phyloP scores from a whole-genome alignment of 345 rosid genomes.

The Camelina hispida region DNA sequence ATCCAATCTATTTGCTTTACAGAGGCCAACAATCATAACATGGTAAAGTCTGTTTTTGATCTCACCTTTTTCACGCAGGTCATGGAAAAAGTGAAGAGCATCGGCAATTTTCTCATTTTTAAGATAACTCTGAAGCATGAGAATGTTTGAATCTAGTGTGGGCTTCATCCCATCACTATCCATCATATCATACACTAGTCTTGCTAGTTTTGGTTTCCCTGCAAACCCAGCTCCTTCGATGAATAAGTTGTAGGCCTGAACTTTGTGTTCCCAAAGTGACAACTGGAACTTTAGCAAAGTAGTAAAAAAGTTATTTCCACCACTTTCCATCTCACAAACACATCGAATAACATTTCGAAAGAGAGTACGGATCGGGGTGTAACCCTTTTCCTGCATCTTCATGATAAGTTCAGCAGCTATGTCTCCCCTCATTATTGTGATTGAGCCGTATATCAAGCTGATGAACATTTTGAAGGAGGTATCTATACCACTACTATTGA shows the following conservation, averaged over 20 bases:
- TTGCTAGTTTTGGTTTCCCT: slow-evolving; percentile 69
- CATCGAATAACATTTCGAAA: slow-evolving; percentile 60
- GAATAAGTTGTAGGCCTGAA: slow-evolving; percentile 55
- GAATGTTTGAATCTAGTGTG: slow-evolving; percentile 46
- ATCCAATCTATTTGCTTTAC: slow-evolving; percentile 52
- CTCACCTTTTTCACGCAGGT: slow-evolving; percentile 45
- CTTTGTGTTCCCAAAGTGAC: slow-evolving; percentile 45
- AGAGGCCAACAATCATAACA: slow-evolving; percentile 62
- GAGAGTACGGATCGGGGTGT: slow-evolving; percentile 44
- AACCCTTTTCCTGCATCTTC: slow-evolving; percentile 79
- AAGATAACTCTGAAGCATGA: slow-evolving; percentile 68
- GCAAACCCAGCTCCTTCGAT: slow-evolving; percentile 82
- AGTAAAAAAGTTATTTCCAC: slow-evolving; percentile 47
- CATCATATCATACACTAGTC: slow-evolving; percentile 70
- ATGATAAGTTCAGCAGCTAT: slow-evolving; percentile 67
- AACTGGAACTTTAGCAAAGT: slow-evolving; percentile 60
- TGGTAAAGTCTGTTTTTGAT: slow-evolving; percentile 50
- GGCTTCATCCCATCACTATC: slow-evolving; percentile 55
- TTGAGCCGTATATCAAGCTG: slow-evolving; percentile 61
- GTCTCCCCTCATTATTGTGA: slow-evolving; percentile 56
- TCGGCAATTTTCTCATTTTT: slow-evolving; percentile 61
- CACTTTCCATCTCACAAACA: slow-evolving; percentile 56
- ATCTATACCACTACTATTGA: slow-evolving; percentile 47
- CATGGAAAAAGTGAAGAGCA: slow-evolving; percentile 61
- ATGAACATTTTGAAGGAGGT: slow-evolving; percentile 43